Base-by-base conservation (phyloP, 192 early-diverging fungal genomes). In the Coemansia sp. region DNA sequence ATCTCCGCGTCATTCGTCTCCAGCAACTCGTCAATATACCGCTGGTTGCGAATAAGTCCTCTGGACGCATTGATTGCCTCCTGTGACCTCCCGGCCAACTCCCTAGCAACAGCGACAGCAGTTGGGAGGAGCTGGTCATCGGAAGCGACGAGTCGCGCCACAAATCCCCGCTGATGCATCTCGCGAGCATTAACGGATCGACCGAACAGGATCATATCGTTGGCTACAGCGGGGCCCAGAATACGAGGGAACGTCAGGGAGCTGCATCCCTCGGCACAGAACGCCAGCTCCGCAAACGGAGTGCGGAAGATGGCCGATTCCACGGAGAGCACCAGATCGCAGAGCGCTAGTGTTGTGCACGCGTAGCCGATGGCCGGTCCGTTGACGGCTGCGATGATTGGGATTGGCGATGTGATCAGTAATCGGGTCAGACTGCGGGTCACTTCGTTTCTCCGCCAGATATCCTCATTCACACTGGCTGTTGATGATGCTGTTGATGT, bases 241-340 rank as follows among this genome's bases (percentile, higher is more conserved):
- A 89, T 87, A 17, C 88, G 71, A 55, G 90, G 91, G 58, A 92
- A 90, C 5, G 87, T 71, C 32, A 88, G 63, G 17, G 87, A 87
- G 20, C 89, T 90, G 83, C 87, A 88, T 11, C 87, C 91, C 68
- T 92, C 91, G 11, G 87, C 90, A 63, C 89, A 90, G 64, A 91
- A 88, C 13, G 84, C 89, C 41, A 91, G 79, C 59, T 90, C 83
- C 76, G 91, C 90, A 72, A 93, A 93, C 16, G 91, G 91, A 11
- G 89, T 91, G 17, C 76, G 83, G 72, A 90, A 93, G 11, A 85
- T 85, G 12, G 90, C 88, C 20, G 87, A 73, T 41, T 87, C 86
- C 11, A 84, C 74, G 0, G 87, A 67, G 58, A 91, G 88, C 22
- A 93, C 84, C 45, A 90, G 83, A 79, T 93, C 91, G 70, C 85